Percentiles rank a stretch among this genome's conserved stretches.
phyloP scores from a whole-genome alignment of 2,329 filamentous ascomycete species.

The Neophaeococcomyces aloes region DNA sequence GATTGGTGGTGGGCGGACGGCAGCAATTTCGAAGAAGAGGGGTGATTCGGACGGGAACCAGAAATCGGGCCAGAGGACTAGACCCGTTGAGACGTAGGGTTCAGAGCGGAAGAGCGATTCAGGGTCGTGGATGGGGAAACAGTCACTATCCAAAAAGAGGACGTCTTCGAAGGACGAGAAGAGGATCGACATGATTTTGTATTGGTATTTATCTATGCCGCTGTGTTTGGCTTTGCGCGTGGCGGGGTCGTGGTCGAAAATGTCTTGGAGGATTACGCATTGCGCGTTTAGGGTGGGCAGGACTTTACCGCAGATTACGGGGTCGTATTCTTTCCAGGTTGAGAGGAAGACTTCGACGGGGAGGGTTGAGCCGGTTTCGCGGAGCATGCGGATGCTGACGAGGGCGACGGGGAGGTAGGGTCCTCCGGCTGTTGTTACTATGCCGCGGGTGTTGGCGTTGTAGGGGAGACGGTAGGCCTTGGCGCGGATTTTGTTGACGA shows the following conservation, averaged over 20 bases:
- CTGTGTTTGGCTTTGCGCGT: not conserved
- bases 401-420: constrained; percentile 30
- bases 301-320: constrained; percentile 29
- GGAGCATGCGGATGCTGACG: constrained; percentile 34
- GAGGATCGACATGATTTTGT: constrained; percentile 47
- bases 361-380: constrained; percentile 29
- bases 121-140: constrained; percentile 40
- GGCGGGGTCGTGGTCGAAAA: constrained; percentile 14
- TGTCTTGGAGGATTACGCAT: constrained; percentile 28
- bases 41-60: constrained; percentile 36
- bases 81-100: constrained; percentile 42
- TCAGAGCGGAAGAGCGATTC: constrained; percentile 40
- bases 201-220: constrained; percentile 34
- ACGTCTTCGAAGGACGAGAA: constrained; percentile 50
- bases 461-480: constrained; percentile 27
- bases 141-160: constrained; percentile 49
- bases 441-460: constrained; percentile 28
- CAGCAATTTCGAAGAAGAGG: constrained; percentile 33
- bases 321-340: constrained; percentile 28
- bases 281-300: constrained; percentile 30
- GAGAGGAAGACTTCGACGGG: constrained; percentile 36
- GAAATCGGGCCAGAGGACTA: constrained; percentile 50
- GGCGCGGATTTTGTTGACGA: constrained; percentile 25
- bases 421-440: constrained; percentile 35
- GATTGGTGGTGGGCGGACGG: constrained; percentile 26